Conservation (phyloP, 116 monocot genomes). For the Trichopus zeylanicus region DNA sequence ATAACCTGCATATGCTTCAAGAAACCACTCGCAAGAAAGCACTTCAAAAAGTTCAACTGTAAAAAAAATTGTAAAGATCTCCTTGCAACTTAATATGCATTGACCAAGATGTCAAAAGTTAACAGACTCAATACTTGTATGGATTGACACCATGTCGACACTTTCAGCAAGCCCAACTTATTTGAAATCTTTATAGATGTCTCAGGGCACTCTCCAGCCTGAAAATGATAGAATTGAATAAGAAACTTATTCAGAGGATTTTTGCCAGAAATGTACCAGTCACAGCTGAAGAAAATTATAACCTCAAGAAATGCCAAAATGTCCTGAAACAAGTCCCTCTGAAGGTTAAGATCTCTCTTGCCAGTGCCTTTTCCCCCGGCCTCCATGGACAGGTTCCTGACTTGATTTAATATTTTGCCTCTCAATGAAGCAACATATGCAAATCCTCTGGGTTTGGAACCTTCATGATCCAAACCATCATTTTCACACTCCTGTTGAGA, state of each 20-base stretch:
- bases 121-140: slow-evolving; percentile 35
- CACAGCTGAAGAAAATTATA: background rate
- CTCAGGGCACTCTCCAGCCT: slow-evolving; percentile 45
- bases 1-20: slow-evolving; percentile 81
- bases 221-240: too few species aligned
- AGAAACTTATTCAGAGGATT: too few species aligned
- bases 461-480: slow-evolving; percentile 23
- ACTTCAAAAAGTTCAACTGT: slow-evolving; percentile 83
- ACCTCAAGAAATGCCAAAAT: slow-evolving; percentile 56
- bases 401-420: slow-evolving; percentile 56
- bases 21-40: slow-evolving; percentile 76
- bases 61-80: background rate
- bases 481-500: slow-evolving; percentile 20
- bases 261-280: too few species aligned
- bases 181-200: slow-evolving; percentile 40
- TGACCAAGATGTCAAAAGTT: background rate
- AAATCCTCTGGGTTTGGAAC: slow-evolving; percentile 29
- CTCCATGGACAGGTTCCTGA: slow-evolving; percentile 54
- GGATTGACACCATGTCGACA: slow-evolving; percentile 45
- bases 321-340: slow-evolving; percentile 67
- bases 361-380: slow-evolving; percentile 84
- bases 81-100: background rate
- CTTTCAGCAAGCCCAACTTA: slow-evolving; percentile 25
- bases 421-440: slow-evolving; percentile 42
- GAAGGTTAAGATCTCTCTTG: slow-evolving; percentile 70